These are phyloP conservation scores for Hirsutella minnesotensis DNA, from an alignment of 2,329 filamentous ascomycete genomes.

Conservation along the genomic window DNA sequence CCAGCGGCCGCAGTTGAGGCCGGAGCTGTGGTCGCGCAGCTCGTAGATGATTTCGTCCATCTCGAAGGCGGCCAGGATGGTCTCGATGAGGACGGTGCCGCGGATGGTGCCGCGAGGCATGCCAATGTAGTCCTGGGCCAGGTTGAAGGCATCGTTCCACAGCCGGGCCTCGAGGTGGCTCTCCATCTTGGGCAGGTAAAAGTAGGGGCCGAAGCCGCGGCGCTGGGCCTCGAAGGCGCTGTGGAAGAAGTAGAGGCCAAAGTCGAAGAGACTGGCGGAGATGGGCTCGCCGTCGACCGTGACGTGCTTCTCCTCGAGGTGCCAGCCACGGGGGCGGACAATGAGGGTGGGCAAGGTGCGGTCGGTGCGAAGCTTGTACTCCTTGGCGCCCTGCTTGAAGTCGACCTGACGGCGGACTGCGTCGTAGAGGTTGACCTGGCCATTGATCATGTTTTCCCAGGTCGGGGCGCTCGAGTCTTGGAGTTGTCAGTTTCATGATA, in stretches of 20 bases:
- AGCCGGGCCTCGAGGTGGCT: conserved; percentile 92
- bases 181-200: conserved; percentile 97
- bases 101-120: conserved; percentile 87
- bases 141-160: conserved; percentile 97
- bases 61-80: conserved; percentile 93
- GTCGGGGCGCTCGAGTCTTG: conserved; percentile 88
- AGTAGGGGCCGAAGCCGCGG: conserved; percentile 83
- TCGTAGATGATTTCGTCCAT: conserved; percentile 99
- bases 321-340: conserved; percentile 90
- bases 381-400: conserved; percentile 90
- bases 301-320: conserved; percentile 96
- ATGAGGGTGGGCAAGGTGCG: conserved; percentile 78
- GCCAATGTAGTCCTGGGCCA: conserved; percentile 84
- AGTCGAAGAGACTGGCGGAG: conserved; percentile 87
- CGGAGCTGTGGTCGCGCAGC: conserved; percentile 88
- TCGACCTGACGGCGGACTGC: conserved; percentile 88
- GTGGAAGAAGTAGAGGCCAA: conserved; percentile 98
- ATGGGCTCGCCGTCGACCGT: conserved; percentile 92
- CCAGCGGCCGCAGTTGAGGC: conserved; percentile 97
- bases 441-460: conserved; percentile 99
- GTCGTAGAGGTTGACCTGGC: conserved; percentile 95
- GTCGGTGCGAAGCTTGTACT: conserved; percentile 95
- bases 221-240: conserved; percentile 83
- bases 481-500: not conserved
- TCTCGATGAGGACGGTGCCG: conserved; percentile 93